Evolutionary conservation across 202 grass and related monocot species (phyloP).

Genomic region (Sporobolus alterniflorus): DNA sequence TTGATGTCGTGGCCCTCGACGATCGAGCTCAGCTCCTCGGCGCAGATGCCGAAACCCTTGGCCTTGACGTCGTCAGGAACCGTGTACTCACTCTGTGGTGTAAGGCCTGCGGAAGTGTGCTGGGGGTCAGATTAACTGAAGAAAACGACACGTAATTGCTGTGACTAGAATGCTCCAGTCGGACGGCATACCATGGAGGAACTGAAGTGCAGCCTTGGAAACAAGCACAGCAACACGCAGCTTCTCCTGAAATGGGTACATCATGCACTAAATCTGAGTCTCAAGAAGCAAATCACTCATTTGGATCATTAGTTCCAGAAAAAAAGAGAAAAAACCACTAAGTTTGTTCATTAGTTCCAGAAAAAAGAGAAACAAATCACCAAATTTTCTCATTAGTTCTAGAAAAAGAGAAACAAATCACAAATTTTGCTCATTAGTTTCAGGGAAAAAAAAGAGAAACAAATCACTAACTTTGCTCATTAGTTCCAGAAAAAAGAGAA

Average conservation of each 20-base stretch:
- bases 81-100: slow-evolving; percentile 65
- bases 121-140: not conserved
- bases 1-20: slow-evolving; percentile 93
- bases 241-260: slow-evolving; percentile 72
- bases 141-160: not conserved
- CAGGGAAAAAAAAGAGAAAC: too few species aligned
- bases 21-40: slow-evolving; percentile 79
- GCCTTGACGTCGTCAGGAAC: slow-evolving; percentile 72
- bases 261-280: not conserved
- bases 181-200: slow-evolving; percentile 67
- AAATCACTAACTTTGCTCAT: too few species aligned
- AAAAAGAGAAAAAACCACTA: too few species aligned
- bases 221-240: slow-evolving; percentile 94
- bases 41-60: slow-evolving; percentile 78
- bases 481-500: too few species aligned
- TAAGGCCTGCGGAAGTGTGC: slow-evolving; percentile 49
- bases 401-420: too few species aligned
- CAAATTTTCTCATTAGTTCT: too few species aligned
- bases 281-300: slow-evolving; percentile 1
- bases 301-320: too few species aligned
- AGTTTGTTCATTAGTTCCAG: too few species aligned
- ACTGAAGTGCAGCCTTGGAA: slow-evolving; percentile 98
- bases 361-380: too few species aligned
- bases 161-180: not conserved
- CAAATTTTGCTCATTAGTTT: too few species aligned